Evolutionary conservation across 2,329 filamentous ascomycete genomes (phyloP).

Genomic region (Colletotrichum sp.): DNA sequence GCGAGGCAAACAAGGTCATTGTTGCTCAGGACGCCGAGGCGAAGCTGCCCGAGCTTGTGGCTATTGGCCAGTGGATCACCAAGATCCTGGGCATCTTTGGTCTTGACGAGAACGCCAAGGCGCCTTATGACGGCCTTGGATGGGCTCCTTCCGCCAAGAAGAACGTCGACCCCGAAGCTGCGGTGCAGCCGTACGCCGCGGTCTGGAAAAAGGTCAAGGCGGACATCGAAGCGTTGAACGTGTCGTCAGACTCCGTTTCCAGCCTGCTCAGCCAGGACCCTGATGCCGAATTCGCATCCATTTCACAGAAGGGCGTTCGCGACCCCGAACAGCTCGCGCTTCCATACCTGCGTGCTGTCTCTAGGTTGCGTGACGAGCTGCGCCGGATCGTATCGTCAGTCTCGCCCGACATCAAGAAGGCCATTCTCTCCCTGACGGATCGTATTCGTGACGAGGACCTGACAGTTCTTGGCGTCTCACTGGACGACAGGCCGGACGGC

Average conservation of each 20-base stretch:
- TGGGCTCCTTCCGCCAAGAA: constrained; percentile 51
- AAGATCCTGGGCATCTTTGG: constrained; percentile 85
- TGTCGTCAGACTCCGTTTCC: constrained; percentile 52
- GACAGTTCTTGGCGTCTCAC: constrained; percentile 82
- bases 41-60: constrained; percentile 53
- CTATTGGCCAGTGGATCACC: constrained; percentile 79
- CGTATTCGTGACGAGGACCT: constrained; percentile 81
- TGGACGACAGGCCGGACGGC: constrained; percentile 77
- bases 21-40: constrained; percentile 36
- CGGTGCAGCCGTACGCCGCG: constrained; percentile 48
- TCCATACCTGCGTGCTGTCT: constrained; percentile 60
- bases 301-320: constrained; percentile 48
- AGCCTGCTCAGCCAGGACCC: constrained; percentile 48
- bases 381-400: constrained; percentile 56
- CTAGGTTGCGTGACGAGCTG: constrained; percentile 66
- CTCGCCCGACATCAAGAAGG: constrained; percentile 63
- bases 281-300: constrained; percentile 48
- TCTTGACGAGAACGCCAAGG: constrained; percentile 66
- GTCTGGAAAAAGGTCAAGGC: constrained; percentile 50
- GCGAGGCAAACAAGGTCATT: constrained; percentile 70
- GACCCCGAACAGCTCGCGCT: constrained; percentile 59
- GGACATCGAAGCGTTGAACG: constrained; percentile 50
- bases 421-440: constrained; percentile 79
- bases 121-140: constrained; percentile 61
- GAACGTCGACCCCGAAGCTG: constrained; percentile 46